Base-by-base conservation (phyloP, 441 rosid genomes). In the Populus hybrid region DNA sequence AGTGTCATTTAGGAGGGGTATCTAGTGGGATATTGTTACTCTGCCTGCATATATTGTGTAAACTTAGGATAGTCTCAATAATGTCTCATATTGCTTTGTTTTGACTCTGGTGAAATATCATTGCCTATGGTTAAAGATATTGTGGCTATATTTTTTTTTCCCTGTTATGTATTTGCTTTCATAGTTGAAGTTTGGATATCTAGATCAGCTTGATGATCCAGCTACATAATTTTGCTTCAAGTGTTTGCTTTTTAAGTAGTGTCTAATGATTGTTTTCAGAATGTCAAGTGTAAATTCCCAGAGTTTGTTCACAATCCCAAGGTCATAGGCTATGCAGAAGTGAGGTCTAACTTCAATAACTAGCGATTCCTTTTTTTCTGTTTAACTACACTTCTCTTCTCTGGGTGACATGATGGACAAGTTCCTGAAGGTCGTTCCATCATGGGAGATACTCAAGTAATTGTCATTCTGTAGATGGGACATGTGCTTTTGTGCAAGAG, bases 41-140 rank as follows among this genome's bases (percentile, higher is more conserved):
- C 28, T 81, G 70, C 74, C 66, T 82, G 78, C 80, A 77, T 75
- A 80, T 75, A 67, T 75, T 77, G 57, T 81, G 86, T 79, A 79
- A 77, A 75, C 71, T 32, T 77, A 67, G 80, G 80, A 70, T 79
- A 61, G 67, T 67, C 63, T 42, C 67, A 35, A 77, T 46, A 75
- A n/a, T 75, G 34, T 32, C 76, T 24, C 59, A 71, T 78, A 76
- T 69, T 81, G 73, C 65, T 71, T 66, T 63, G 79, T 70, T 74
- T 79, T 72, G 65, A 46, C 64, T 74, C 53, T 21, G 5, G 76
- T 57, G 78, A 69, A 79, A 30, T 69, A 71, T 35, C 68, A 57
- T 75, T 42, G 69, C 76, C 23, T 79, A 66, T 80, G 76, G 70
- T 85, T 79, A 67, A 75, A 77, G 78, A 75, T 78, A 69, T 74